A percentile compares a stretch with the other conserved stretches of the same genome.
These are phyloP conservation scores for Ascochyta viciae-villosae DNA, from an alignment of 2,329 filamentous ascomycete species.

Conservation along the genomic window DNA sequence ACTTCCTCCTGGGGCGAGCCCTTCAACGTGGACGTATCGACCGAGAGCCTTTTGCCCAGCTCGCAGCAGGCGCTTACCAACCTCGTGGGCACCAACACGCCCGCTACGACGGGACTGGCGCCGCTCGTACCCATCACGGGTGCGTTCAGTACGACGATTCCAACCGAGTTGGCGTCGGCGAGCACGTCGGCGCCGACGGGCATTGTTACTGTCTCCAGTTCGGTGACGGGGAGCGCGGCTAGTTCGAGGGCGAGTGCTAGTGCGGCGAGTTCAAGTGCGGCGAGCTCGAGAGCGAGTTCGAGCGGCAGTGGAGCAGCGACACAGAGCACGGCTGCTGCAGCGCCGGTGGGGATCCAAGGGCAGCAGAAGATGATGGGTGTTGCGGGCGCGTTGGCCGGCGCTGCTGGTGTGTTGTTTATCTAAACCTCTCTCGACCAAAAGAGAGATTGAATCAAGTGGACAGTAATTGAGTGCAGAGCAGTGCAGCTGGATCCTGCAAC, in stretches of 20 bases:
- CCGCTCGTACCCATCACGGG: background rate
- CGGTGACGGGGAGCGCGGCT: background rate
- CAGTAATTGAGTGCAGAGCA: too few relatives aligned
- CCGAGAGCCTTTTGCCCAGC: slow-evolving; percentile 13
- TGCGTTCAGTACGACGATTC: slow-evolving; percentile 6
- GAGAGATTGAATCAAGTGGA: too few relatives aligned
- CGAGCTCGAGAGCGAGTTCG: background rate
- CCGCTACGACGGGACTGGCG: background rate
- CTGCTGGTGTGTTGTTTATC: slow-evolving; percentile 27
- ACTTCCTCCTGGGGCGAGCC: slow-evolving; percentile 23
- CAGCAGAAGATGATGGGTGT: slow-evolving; percentile 24
- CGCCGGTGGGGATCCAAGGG: slow-evolving; percentile 1
- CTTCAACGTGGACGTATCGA: slow-evolving; percentile 22
- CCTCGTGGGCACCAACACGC: background rate
- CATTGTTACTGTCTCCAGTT: background rate
- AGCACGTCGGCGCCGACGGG: background rate
- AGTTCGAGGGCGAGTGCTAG: slow-evolving; percentile 6
- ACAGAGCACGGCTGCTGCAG: slow-evolving; percentile 17
- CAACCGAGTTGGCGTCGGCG: background rate
- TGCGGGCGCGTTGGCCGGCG: slow-evolving; percentile 25
- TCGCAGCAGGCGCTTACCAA: slow-evolving; percentile 11
- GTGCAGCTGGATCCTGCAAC: too few relatives aligned
- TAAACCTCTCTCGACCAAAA: background rate
- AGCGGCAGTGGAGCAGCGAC: background rate
- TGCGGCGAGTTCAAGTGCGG: slow-evolving; percentile 3